Conservation (phyloP, 139 green algal genomes). For the Coccomyxa sp. region DNA sequence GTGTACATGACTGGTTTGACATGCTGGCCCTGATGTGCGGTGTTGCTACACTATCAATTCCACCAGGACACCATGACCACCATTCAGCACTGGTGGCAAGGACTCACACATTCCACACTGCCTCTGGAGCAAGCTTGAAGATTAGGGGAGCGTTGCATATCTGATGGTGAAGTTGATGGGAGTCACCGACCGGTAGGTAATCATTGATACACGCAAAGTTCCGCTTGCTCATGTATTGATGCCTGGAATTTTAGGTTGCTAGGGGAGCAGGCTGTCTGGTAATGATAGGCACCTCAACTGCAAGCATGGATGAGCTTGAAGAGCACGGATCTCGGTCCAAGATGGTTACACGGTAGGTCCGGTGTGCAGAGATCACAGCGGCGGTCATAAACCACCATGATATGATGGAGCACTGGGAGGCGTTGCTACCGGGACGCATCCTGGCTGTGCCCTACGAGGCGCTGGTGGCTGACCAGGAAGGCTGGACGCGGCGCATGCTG, state of each 20-base stretch:
- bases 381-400: conserved; percentile 28
- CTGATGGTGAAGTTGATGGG: background rate
- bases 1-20: background rate
- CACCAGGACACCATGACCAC: background rate
- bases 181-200: too few species aligned
- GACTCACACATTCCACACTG: background rate
- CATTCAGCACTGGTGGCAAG: background rate
- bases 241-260: background rate
- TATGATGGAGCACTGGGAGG: conserved; percentile 43
- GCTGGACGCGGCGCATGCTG: conserved; percentile 27
- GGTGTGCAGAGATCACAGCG: conserved; percentile 34
- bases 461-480: conserved; percentile 26
- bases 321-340: too few species aligned
- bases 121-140: background rate
- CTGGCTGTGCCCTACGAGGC: conserved; percentile 50
- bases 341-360: too few species aligned
- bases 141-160: too few species aligned
- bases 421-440: conserved; percentile 38
- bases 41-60: background rate
- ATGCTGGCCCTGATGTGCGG: background rate
- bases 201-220: too few species aligned
- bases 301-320: too few species aligned
- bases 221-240: too few species aligned
- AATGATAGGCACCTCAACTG: too few species aligned
- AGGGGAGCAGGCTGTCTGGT: background rate